A percentile compares a stretch with the other conserved stretches of the same genome.
phyloP scores from a whole-genome alignment of 352 stramenopile species.

The Phytophthora pseudosyringae region DNA sequence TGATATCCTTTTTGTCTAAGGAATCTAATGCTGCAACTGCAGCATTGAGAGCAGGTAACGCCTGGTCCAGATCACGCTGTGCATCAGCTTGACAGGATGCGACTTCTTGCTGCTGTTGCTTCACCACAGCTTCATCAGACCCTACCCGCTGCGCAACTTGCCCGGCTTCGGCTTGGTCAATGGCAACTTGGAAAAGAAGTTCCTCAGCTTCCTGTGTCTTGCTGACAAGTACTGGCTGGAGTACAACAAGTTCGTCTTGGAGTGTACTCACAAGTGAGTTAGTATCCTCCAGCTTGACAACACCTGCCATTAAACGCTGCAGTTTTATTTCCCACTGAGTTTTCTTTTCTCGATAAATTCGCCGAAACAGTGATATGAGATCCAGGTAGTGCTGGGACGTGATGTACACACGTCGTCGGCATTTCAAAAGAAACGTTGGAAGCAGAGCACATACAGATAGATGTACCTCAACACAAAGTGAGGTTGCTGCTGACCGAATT shows the following conservation, averaged over 20 bases:
- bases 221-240: slow-evolving; percentile 78
- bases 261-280: slow-evolving; percentile 66
- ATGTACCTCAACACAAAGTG: slow-evolving; percentile 67
- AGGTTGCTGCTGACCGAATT: slow-evolving; percentile 38
- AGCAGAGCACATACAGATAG: slow-evolving; percentile 36
- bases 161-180: slow-evolving; percentile 66
- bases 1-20: slow-evolving; percentile 89
- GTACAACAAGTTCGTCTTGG: slow-evolving; percentile 79
- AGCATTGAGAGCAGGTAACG: slow-evolving; percentile 75
- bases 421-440: slow-evolving; percentile 41
- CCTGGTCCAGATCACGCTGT: slow-evolving; percentile 74
- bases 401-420: slow-evolving; percentile 56
- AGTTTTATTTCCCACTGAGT: slow-evolving; percentile 50
- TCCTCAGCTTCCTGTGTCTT: slow-evolving; percentile 72
- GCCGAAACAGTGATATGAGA: slow-evolving; percentile 87
- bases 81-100: slow-evolving; percentile 72
- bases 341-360: slow-evolving; percentile 72
- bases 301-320: slow-evolving; percentile 59
- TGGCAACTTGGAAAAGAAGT: slow-evolving; percentile 61
- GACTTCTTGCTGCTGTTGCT: slow-evolving; percentile 70
- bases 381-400: slow-evolving; percentile 92
- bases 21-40: slow-evolving; percentile 79
- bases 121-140: slow-evolving; percentile 65
- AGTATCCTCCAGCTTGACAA: slow-evolving; percentile 79
- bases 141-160: slow-evolving; percentile 58